Percentiles rank a stretch among this genome's conserved stretches.
Conservation (phyloP, 257 asterid species). For the Capsicum chinense region DNA sequence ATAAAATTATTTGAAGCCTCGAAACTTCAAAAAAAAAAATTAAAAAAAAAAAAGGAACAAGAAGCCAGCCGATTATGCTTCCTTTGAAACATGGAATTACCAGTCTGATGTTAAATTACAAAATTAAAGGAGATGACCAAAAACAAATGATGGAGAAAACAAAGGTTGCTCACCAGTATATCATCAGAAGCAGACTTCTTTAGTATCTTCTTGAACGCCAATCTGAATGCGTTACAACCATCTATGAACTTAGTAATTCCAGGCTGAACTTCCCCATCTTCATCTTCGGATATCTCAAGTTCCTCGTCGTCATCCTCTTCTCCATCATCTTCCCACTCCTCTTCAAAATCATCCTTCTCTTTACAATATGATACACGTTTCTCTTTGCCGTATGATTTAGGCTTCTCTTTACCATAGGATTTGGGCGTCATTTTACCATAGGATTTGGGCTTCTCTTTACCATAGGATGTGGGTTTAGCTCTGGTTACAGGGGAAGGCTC, state of each 20-base stretch:
- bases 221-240: constrained; percentile 72
- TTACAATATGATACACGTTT: constrained; percentile 15
- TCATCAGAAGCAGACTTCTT: constrained; percentile 62
- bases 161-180: constrained; percentile 59
- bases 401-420: constrained; percentile 31
- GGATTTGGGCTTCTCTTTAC: constrained; percentile 30
- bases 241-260: constrained; percentile 68
- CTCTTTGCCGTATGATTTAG: background rate
- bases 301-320: constrained; percentile 42
- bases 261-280: constrained; percentile 68
- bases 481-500: constrained; percentile 37
- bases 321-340: constrained; percentile 36
- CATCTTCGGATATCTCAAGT: constrained; percentile 73
- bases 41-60: background rate
- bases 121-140: background rate
- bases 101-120: background rate
- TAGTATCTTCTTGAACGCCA: constrained; percentile 79
- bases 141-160: background rate
- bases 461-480: background rate
- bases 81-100: background rate
- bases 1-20: background rate
- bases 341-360: constrained; percentile 44
- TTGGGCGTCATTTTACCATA: background rate
- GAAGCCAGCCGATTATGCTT: background rate
- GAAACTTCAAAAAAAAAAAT: too few relatives aligned